phyloP scores from a whole-genome alignment of 805 yeast genomes.

The Nakazawaea ernobii region DNA sequence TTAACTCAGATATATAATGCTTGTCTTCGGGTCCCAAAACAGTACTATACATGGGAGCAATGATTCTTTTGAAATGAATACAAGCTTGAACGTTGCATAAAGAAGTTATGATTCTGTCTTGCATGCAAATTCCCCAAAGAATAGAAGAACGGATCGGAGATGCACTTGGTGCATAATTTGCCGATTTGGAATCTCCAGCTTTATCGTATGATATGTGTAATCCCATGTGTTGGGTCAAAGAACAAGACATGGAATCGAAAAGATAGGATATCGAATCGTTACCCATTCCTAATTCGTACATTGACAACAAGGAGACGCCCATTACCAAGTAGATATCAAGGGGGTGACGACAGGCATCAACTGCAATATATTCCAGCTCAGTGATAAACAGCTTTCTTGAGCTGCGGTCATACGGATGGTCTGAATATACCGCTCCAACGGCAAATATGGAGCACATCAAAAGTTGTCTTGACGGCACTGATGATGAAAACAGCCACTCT shows the following conservation, averaged over 20 bases:
- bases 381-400: conserved; percentile 17
- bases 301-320: conserved; percentile 22
- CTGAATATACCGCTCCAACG: conserved; percentile 19
- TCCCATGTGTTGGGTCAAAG: conserved; percentile 29
- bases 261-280: conserved; percentile 25
- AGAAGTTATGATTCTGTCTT: conserved; percentile 24
- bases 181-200: conserved; percentile 16
- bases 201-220: conserved; percentile 20
- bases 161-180: conserved; percentile 18
- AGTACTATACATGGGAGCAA: conserved; percentile 24
- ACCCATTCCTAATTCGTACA: conserved; percentile 26
- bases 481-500: conserved; percentile 15
- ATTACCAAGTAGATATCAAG: conserved; percentile 20
- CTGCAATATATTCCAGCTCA: conserved; percentile 20
- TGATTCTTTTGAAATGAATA: conserved; percentile 27
- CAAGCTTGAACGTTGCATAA: conserved; percentile 24
- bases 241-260: conserved; percentile 24
- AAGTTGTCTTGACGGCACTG: conserved; percentile 18
- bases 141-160: conserved; percentile 22
- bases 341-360: conserved; percentile 17
- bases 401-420: conserved; percentile 13
- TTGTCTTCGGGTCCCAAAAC: conserved; percentile 10
- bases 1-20: conserved; percentile 17
- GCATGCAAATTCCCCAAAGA: conserved; percentile 26
- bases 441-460: conserved; percentile 22